A percentile compares a stretch with the other conserved stretches of the same genome.
These are phyloP conservation scores for Elymus sibiricus DNA, from an alignment of 176 grass and related monocot species.

Conservation along the genomic window DNA sequence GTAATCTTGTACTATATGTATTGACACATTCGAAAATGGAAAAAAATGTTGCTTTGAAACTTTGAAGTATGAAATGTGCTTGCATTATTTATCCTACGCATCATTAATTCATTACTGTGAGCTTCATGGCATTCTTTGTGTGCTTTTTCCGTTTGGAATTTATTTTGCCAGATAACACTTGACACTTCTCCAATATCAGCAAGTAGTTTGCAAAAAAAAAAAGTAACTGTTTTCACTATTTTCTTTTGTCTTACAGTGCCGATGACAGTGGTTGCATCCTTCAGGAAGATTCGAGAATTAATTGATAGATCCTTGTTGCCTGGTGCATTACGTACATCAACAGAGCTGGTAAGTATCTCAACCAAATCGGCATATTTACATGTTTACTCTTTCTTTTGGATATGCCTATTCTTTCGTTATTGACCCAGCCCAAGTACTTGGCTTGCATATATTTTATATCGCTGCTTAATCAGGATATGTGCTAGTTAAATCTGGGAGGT, in stretches of 20 bases:
- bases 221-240: background rate
- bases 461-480: slow-evolving; percentile 1
- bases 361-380: slow-evolving; percentile 8
- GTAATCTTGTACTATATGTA: slow-evolving; percentile 15
- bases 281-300: slow-evolving; percentile 88
- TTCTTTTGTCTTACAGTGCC: slow-evolving; percentile 64
- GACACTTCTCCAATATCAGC: background rate
- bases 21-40: background rate
- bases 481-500: slow-evolving; percentile 5
- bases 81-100: background rate
- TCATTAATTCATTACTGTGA: slow-evolving; percentile 9
- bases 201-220: background rate
- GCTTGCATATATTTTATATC: slow-evolving; percentile 1
- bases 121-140: background rate
- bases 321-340: slow-evolving; percentile 68
- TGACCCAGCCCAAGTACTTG: background rate
- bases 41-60: background rate
- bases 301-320: slow-evolving; percentile 75
- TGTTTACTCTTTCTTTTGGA: background rate
- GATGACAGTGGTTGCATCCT: slow-evolving; percentile 76
- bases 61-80: background rate
- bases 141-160: background rate
- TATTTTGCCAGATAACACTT: background rate
- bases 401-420: background rate
- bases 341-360: slow-evolving; percentile 66